phyloP scores from a whole-genome alignment of 495 filamentous ascomycete genomes.

The Podospora appendiculata region DNA sequence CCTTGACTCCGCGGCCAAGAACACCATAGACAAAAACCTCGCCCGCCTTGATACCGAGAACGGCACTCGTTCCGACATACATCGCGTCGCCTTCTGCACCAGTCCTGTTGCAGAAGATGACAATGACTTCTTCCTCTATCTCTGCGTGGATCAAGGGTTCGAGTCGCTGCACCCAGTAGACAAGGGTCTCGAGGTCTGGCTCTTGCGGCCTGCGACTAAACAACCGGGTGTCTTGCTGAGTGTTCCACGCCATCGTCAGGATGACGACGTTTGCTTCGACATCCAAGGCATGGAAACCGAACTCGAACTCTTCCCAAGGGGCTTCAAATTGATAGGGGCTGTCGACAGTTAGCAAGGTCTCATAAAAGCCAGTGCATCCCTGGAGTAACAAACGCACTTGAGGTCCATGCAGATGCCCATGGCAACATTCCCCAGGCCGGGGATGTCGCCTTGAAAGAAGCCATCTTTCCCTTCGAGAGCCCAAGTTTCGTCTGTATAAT shows the following conservation, averaged over 20 bases:
- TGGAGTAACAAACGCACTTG: constrained; percentile 36
- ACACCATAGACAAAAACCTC: constrained; percentile 61
- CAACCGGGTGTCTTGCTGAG: constrained; percentile 42
- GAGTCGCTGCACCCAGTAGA: constrained; percentile 84
- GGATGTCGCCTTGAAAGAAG: constrained; percentile 48
- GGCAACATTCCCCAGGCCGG: constrained; percentile 49
- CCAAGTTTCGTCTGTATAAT: constrained; percentile 65
- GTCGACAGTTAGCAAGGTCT: neutral
- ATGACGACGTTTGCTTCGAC: constrained; percentile 63
- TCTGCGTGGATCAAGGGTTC: constrained; percentile 59
- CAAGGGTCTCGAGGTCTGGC: constrained; percentile 73
- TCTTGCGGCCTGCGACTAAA: constrained; percentile 36
- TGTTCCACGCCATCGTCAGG: constrained; percentile 85
- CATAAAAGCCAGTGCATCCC: neutral
- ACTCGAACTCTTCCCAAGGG: constrained; percentile 75
- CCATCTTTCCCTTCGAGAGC: constrained; percentile 62
- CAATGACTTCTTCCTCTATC: constrained; percentile 55
- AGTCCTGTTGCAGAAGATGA: constrained; percentile 77
- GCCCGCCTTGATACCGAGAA: constrained; percentile 65
- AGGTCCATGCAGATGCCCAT: constrained; percentile 80
- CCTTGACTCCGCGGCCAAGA: constrained; percentile 57
- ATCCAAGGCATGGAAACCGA: constrained; percentile 69
- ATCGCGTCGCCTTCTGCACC: constrained; percentile 59
- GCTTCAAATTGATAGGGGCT: constrained; percentile 68
- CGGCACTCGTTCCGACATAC: constrained; percentile 82